Base-by-base conservation (phyloP, 2,329 filamentous ascomycete genomes). In the Lasiodiplodia gonubiensis region DNA sequence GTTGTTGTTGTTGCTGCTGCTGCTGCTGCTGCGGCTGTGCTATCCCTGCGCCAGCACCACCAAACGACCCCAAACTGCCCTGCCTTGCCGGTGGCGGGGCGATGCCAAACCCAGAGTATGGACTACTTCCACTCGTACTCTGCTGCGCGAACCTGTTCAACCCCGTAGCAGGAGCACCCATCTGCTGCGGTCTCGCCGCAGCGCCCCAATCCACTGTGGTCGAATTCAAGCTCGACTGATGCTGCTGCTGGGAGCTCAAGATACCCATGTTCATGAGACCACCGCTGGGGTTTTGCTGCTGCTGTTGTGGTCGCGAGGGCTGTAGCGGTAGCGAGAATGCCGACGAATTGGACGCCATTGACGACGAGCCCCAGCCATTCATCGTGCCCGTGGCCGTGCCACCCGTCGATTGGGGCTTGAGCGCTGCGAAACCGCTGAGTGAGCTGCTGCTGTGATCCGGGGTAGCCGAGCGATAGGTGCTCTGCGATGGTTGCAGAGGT, bases 401-500 rank as follows among this genome's bases (percentile, higher is more conserved):
- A 18, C 64, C 39, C 4, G 39, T 67, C 16, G 8, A 70, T 37
- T 71, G 69, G 42, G 83, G 83, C 59, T 81, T 76, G 33, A 85
- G 75, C n/a, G 80, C 75, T n/a, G 83, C 79, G 68, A 85, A 84
- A 11, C 76, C 78, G 61, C 77, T 81, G 61, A 86, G 72, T 37
- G 78, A 82, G 66, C 85, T 84, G 12, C 85, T 86, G 33, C 86
- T 81, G 21, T 81, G 11, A 11, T 48, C 54, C 33, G 54, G 54
- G 7, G 48, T 60, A 48, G 35, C 37, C 21, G 54, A 52, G 35
- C 39, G n/a, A 12, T 46, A 46, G 18, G 16, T 42, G 39, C 23
- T 37, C 11, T 66, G 46, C 12, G 42, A 46, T n/a, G 42, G 53
- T 33, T n/a, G 35, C 16, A 42, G 64, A 16, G 51, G 2, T 21